Percentiles rank a stretch among this genome's conserved stretches.
Conservation (phyloP, 2,329 filamentous ascomycete genomes). For the Nemania sp. region DNA sequence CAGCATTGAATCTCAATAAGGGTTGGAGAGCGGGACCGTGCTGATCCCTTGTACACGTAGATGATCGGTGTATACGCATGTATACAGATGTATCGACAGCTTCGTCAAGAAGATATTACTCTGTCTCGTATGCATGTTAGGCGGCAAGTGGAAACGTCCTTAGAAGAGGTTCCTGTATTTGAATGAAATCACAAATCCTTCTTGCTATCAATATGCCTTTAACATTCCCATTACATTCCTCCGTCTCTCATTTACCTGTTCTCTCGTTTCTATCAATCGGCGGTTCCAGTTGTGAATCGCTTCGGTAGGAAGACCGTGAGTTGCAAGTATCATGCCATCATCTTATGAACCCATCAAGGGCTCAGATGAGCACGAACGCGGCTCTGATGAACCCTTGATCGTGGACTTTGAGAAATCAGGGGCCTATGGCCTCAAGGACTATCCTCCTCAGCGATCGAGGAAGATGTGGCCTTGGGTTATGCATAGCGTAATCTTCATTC, state of each 20-base stretch:
- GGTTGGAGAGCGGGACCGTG: too few relatives aligned
- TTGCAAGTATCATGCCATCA: neutral
- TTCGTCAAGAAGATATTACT: too few relatives aligned
- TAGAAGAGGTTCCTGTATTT: too few relatives aligned
- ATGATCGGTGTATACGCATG: too few relatives aligned
- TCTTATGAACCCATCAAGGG: conserved; percentile 1
- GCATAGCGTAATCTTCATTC: neutral
- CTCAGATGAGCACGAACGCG: neutral
- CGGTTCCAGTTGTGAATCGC: too few relatives aligned
- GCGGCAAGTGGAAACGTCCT: too few relatives aligned
- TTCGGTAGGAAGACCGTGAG: too few relatives aligned
- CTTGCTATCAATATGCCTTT: neutral
- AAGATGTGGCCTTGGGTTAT: neutral
- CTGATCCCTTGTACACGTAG: too few relatives aligned
- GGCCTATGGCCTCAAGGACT: neutral
- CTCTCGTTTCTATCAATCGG: too few relatives aligned
- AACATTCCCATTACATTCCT: neutral
- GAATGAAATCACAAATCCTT: neutral
- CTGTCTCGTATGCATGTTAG: too few relatives aligned
- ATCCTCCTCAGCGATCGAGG: neutral
- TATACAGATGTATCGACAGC: too few relatives aligned
- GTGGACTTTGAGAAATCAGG: neutral
- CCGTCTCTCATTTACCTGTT: neutral
- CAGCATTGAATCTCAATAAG: too few relatives aligned
- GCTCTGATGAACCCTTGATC: neutral